phyloP scores from a whole-genome alignment of 305 asterid species.

The Solanum hybrid region DNA sequence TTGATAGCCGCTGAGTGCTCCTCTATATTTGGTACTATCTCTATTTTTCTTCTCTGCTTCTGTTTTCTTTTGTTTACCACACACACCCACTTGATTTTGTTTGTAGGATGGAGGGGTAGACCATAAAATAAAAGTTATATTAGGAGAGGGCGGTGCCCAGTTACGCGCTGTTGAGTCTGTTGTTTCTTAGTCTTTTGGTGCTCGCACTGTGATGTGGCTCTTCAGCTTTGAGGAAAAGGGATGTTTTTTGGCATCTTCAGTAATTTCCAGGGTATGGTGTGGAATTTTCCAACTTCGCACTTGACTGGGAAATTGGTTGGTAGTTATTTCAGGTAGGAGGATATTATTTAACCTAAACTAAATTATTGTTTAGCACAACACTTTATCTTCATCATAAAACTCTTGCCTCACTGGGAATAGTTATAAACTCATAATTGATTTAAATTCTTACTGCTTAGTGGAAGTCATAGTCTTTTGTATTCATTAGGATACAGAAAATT shows the following conservation, averaged over 20 bases:
- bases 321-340: background rate
- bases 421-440: background rate
- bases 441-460: background rate
- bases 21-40: background rate
- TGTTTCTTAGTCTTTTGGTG: background rate
- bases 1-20: background rate
- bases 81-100: background rate
- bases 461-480: background rate
- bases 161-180: background rate
- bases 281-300: background rate
- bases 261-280: background rate
- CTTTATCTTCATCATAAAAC: background rate
- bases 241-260: background rate
- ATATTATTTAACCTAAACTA: background rate
- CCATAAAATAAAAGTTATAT: background rate
- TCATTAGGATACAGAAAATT: background rate
- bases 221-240: constrained; percentile 1
- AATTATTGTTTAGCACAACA: background rate
- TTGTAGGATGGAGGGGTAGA: background rate
- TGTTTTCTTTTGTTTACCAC: background rate
- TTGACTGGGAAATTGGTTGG: background rate
- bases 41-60: background rate
- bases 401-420: background rate
- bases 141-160: background rate
- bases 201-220: background rate